Conservation (phyloP, 2,329 filamentous ascomycete genomes). For the Clonostachys solani region DNA sequence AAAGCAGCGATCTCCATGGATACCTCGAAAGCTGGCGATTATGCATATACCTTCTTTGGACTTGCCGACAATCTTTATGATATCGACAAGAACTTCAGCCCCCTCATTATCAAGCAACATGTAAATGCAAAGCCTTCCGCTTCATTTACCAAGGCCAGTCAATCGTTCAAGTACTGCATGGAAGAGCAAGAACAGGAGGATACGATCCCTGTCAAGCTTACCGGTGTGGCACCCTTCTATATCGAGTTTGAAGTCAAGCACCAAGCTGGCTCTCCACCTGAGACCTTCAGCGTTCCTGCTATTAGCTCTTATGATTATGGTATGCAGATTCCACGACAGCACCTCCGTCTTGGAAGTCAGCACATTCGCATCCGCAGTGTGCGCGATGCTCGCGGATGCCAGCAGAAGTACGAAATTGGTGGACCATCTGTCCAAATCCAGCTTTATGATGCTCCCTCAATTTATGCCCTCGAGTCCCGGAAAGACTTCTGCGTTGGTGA, state of each 20-base stretch:
- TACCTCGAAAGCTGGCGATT: constrained; percentile 74
- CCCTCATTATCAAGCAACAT: constrained; percentile 71
- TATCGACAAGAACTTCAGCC: constrained; percentile 61
- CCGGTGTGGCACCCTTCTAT: constrained; percentile 81
- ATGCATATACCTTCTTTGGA: constrained; percentile 81
- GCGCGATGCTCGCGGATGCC: constrained; percentile 81
- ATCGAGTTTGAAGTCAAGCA: constrained; percentile 93
- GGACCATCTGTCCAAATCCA: constrained; percentile 82
- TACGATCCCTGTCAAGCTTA: constrained; percentile 79
- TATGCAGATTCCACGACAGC: constrained; percentile 78
- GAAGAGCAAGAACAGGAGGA: constrained; percentile 80
- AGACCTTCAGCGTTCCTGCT: constrained; percentile 76
- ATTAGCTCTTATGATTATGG: constrained; percentile 72
- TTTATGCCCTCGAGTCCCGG: constrained; percentile 80
- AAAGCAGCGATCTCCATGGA: constrained; percentile 81
- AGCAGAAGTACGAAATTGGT: constrained; percentile 67
- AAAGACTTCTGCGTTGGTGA: constrained; percentile 94
- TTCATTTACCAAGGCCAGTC: constrained; percentile 78
- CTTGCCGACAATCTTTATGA: constrained; percentile 85
- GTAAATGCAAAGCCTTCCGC: constrained; percentile 83
- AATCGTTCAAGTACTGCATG: constrained; percentile 93
- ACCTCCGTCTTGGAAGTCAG: constrained; percentile 85
- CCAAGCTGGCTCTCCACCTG: constrained; percentile 72
- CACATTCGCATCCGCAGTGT: constrained; percentile 86
- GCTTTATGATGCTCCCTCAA: constrained; percentile 88